Base-by-base conservation (phyloP, 352 stramenopile species). In the Phytophthora foliorum region DNA sequence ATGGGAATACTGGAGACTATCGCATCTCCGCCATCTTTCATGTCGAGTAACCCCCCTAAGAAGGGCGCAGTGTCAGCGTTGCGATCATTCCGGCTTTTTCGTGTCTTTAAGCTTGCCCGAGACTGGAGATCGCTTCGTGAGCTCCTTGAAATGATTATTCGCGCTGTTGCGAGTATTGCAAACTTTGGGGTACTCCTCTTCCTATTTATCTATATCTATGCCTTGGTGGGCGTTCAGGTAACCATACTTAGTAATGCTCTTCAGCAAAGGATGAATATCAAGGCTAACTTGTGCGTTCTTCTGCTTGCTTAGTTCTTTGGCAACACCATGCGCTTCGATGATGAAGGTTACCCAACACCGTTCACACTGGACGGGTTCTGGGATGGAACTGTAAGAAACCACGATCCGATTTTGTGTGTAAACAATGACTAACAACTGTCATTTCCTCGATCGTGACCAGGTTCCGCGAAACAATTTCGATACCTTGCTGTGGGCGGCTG, bases 201-300 rank as follows among this genome's bases (percentile, higher is more conserved):
- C 54, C 80, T 99, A 17, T 98, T 98, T 70, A 96, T 98, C 56
- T 98, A 97, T 71, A 98, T 98, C 46, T 98, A 97, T 69, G 85
- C 92, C 25, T 78, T 98, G 29, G 59, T 98, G 11, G 93, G 93
- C 1, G 78, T 98, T 22, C 93, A 98, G 78, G 80, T 89, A 77
- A 53, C 5, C 9, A 44, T 2, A 21, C 24, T 41, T 11, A 19
- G 24, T 3, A 24, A 29, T 21, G 16, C 9, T 21, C 7, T 10
- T 46, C 29, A 24, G 1, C 39, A 45, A 19, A 21, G 39, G n/a
- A 17, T 19, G 17, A 4, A 21, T 36, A 36, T 19, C 1, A 11
- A 11, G 5, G 38, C 17, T 55, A 31, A 61, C 49, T 69, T 41
- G 19, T 38, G 17, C 17, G 17, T 19, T 24, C 1, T 55, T 31